phyloP scores from a whole-genome alignment of 495 filamentous ascomycete species.

The Parathielavia hyrcaniae region DNA sequence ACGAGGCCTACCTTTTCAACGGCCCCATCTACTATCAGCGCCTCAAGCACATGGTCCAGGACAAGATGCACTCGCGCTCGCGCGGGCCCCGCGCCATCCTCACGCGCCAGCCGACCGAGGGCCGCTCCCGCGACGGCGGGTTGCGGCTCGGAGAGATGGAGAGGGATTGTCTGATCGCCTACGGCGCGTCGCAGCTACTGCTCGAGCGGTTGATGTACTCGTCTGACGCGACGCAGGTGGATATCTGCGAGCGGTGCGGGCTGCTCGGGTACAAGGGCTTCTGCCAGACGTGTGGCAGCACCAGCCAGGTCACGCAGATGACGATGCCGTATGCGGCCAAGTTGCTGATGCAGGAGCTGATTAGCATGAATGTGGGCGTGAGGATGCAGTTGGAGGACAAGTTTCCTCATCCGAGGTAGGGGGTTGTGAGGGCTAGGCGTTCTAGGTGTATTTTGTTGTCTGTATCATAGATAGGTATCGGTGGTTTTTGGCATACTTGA shows the following conservation, averaged over 20 bases:
- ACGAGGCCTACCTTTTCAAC: conserved; percentile 96
- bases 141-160: conserved; percentile 98
- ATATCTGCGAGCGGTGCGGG: conserved; percentile 87
- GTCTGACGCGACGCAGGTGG: conserved; percentile 81
- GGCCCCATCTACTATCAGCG: conserved; percentile 99
- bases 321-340: conserved; percentile 99
- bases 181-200: conserved; percentile 85
- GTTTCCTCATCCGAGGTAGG: conserved; percentile 57
- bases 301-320: conserved; percentile 75
- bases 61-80: conserved; percentile 97
- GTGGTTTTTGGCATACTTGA: neutral
- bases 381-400: conserved; percentile 82
- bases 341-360: conserved; percentile 88
- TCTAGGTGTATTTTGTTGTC: neutral
- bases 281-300: conserved; percentile 84
- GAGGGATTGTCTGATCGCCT: conserved; percentile 92
- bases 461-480: neutral
- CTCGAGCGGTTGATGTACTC: conserved; percentile 92
- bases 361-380: conserved; percentile 95
- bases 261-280: conserved; percentile 91
- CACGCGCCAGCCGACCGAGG: conserved; percentile 94
- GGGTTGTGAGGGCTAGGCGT: neutral
- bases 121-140: conserved; percentile 85
- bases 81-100: conserved; percentile 84
- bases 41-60: conserved; percentile 99